Evolutionary conservation across 139 green algal genomes (phyloP).

Genomic region (Asterochloris sp.): DNA sequence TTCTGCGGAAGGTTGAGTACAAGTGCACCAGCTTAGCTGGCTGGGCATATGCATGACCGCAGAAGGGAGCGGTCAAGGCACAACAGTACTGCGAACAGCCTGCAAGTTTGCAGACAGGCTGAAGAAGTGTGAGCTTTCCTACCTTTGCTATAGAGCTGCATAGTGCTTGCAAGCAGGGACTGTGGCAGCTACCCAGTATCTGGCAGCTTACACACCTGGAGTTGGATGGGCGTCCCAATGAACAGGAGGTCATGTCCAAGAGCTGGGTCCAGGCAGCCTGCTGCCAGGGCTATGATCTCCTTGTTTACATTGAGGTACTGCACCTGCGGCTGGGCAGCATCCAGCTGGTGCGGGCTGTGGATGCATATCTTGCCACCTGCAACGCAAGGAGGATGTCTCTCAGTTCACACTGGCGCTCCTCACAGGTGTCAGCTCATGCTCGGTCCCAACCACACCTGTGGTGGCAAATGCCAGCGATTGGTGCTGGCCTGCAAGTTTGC

Average conservation of each 20-base stretch:
- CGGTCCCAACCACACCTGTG: background rate
- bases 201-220: slow-evolving; percentile 9
- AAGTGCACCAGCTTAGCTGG: too few relatives aligned
- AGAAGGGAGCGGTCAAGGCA: too few relatives aligned
- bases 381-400: background rate
- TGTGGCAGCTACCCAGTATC: too few relatives aligned
- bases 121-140: too few relatives aligned
- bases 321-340: slow-evolving; percentile 32
- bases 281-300: slow-evolving; percentile 54
- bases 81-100: too few relatives aligned
- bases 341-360: slow-evolving; percentile 56
- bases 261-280: slow-evolving; percentile 16
- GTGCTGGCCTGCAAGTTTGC: background rate
- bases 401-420: background rate
- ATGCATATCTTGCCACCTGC: slow-evolving; percentile 67
- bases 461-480: slow-evolving; percentile 12
- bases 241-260: slow-evolving; percentile 54
- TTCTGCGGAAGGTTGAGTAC: too few relatives aligned
- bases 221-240: slow-evolving; percentile 44
- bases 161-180: too few relatives aligned
- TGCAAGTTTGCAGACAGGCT: too few relatives aligned
- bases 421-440: background rate
- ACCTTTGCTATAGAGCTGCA: too few relatives aligned
- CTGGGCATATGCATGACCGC: too few relatives aligned
- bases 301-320: slow-evolving; percentile 74